Conservation (phyloP, 768 basidiomycete genomes). For the Kwoniella sp. region DNA sequence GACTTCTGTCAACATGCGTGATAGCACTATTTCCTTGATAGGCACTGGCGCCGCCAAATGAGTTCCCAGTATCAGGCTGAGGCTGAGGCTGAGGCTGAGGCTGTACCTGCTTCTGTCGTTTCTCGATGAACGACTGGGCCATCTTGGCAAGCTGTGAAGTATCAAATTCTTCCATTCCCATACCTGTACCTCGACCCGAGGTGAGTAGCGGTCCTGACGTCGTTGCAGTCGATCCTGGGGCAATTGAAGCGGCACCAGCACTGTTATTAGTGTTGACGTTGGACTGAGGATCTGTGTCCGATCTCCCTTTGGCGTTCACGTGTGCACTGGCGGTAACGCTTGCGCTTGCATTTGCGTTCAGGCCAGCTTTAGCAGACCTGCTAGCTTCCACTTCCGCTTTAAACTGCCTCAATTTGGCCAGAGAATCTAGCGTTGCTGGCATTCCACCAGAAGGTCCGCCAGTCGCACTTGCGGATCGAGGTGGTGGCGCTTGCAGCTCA, state of each 20-base stretch:
- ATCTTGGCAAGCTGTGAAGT: constrained; percentile 17
- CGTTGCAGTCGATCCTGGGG: not conserved
- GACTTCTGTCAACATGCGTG: not conserved
- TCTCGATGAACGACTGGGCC: constrained; percentile 23
- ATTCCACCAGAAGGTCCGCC: not conserved
- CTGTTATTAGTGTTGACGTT: not conserved
- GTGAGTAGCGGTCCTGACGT: not conserved
- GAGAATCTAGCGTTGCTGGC: constrained; percentile 15
- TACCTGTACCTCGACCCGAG: not conserved
- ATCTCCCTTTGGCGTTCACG: not conserved
- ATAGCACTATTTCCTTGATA: not conserved
- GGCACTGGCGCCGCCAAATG: too few relatives aligned
- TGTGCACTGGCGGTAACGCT: too few relatives aligned
- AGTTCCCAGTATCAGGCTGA: not conserved
- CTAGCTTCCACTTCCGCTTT: constrained; percentile 29
- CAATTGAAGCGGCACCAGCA: not conserved
- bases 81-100: not conserved
- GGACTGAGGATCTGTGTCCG: not conserved
- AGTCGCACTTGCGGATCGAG: not conserved
- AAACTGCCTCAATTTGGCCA: constrained; percentile 27
- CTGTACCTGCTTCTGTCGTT: constrained; percentile 10
- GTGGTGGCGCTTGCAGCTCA: too few relatives aligned
- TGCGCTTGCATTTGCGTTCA: not conserved
- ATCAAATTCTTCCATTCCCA: constrained; percentile 10
- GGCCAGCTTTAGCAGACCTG: not conserved